Percentiles rank a stretch among this genome's conserved stretches.
Conservation (phyloP, 1,284 basidiomycete species). For the Boletellus sp. region DNA sequence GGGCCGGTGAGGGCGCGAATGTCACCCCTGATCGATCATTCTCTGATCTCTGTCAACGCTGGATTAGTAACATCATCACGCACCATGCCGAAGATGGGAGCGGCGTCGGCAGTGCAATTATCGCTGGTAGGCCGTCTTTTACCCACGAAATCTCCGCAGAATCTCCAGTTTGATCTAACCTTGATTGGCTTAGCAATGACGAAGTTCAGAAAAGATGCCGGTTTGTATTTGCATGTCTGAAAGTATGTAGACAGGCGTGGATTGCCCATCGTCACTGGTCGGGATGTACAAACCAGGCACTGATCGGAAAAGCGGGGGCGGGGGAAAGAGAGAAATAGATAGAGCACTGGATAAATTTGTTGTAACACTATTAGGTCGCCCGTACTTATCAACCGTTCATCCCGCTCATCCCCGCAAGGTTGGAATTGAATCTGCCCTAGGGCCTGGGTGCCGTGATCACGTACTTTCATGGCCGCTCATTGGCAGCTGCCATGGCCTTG, state of each 20-base stretch:
- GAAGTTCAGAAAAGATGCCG: slow-evolving; percentile 51
- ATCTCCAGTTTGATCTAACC: slow-evolving; percentile 1
- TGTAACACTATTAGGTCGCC: slow-evolving; percentile 15
- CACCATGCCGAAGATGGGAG: slow-evolving; percentile 94
- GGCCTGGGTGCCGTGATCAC: too few relatives aligned
- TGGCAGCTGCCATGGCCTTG: too few relatives aligned
- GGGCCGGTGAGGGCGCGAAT: slow-evolving; percentile 60
- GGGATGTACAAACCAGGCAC: neutral
- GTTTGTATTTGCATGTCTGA: slow-evolving; percentile 39
- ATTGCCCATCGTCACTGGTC: neutral
- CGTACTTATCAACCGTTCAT: neutral
- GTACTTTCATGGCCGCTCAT: neutral
- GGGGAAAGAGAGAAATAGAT: neutral
- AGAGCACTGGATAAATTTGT: slow-evolving; percentile 8
- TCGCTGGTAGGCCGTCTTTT: slow-evolving; percentile 66
- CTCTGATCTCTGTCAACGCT: neutral
- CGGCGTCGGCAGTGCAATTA: slow-evolving; percentile 94
- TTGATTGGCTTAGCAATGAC: slow-evolving; percentile 51
- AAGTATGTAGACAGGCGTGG: neutral
- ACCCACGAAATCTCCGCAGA: neutral
- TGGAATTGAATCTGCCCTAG: neutral
- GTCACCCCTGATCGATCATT: neutral
- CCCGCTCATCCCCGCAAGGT: slow-evolving; percentile 4
- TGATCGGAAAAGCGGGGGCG: neutral
- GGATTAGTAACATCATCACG: slow-evolving; percentile 73